Conservation (phyloP, 1,139 yeast species). For the Diutina pseudorugosa region DNA sequence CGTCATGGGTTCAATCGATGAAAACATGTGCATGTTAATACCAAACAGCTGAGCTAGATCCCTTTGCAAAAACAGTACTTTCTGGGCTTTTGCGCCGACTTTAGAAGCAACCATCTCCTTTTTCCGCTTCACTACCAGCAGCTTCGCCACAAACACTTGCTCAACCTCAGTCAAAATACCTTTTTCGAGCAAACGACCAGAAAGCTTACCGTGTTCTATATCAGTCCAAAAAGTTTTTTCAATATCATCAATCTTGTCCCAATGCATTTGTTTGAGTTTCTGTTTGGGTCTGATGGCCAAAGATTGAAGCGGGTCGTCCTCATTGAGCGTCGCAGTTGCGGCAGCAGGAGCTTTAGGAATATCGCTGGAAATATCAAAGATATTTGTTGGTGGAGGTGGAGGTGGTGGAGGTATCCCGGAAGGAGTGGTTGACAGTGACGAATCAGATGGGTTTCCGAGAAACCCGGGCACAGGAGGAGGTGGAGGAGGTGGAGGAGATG, state of each 20-base stretch:
- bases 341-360: neutral
- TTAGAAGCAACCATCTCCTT: conserved; percentile 9
- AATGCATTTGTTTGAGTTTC: conserved; percentile 83
- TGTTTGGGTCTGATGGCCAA: conserved; percentile 37
- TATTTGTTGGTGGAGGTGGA: neutral
- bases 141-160: conserved; percentile 57
- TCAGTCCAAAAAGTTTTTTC: conserved; percentile 78
- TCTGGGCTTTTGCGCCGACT: conserved; percentile 10
- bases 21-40: conserved; percentile 76
- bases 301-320: neutral
- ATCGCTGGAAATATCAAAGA: neutral
- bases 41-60: conserved; percentile 84
- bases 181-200: conserved; percentile 43
- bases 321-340: neutral
- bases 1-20: conserved; percentile 46
- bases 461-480: conserved; percentile 9
- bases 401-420: neutral
- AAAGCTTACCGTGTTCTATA: conserved; percentile 32
- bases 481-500: conserved; percentile 7
- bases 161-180: conserved; percentile 79
- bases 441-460: neutral
- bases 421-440: conserved; percentile 7
- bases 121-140: conserved; percentile 21
- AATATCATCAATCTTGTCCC: conserved; percentile 73
- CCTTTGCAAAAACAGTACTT: conserved; percentile 56